phyloP scores from a whole-genome alignment of 768 basidiomycete species.

The Tulasnella calospora region DNA sequence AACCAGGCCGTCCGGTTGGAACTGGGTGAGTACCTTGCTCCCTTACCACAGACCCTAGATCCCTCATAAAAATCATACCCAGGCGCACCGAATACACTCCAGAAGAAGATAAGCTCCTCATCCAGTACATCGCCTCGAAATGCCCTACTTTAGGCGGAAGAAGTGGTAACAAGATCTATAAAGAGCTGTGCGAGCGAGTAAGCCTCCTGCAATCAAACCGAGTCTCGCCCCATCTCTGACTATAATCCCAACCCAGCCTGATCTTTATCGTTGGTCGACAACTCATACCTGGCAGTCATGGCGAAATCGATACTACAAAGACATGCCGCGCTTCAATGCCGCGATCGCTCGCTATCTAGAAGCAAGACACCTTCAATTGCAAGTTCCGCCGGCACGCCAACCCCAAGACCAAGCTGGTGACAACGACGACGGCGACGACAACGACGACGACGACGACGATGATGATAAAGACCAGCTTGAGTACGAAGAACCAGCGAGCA shows the following conservation, averaged over 20 bases:
- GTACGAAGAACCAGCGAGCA: neutral
- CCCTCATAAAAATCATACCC: neutral
- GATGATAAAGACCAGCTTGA: neutral
- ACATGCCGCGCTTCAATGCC: neutral
- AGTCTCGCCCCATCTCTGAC: neutral
- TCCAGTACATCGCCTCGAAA: neutral
- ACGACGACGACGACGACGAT: neutral
- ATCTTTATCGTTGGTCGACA: neutral
- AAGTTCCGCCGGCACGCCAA: neutral
- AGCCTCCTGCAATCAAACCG: neutral
- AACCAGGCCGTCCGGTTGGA: neutral
- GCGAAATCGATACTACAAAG: conserved; percentile 13
- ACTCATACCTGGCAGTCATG: conserved; percentile 17
- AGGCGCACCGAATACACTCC: conserved; percentile 5
- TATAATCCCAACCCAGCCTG: neutral
- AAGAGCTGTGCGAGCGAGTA: conserved; percentile 7
- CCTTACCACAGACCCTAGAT: neutral
- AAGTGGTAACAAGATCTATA: conserved; percentile 7
- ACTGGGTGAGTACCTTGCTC: neutral
- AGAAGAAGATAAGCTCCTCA: conserved; percentile 7
- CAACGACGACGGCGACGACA: neutral
- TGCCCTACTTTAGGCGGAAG: neutral
- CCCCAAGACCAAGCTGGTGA: neutral
- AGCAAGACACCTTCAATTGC: neutral
- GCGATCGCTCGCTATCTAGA: neutral